These are phyloP conservation scores for Shiraia sp. DNA, from an alignment of 2,329 filamentous ascomycete species.

Conservation along the genomic window DNA sequence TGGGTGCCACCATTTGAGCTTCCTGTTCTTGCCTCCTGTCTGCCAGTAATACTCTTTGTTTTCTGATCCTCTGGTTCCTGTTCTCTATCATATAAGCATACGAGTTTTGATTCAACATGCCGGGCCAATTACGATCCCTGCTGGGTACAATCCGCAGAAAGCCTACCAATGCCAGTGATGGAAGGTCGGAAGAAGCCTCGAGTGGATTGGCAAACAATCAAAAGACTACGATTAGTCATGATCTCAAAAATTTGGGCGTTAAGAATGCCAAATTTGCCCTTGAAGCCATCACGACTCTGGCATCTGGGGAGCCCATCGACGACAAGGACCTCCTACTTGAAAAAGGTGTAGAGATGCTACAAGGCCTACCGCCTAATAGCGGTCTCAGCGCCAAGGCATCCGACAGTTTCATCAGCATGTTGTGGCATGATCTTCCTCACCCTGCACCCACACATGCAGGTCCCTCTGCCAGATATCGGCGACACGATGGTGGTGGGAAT, in stretches of 20 bases:
- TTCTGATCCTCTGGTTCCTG: neutral
- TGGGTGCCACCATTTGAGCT: too few species aligned
- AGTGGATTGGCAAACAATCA: slow-evolving; percentile 23
- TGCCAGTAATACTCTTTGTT: neutral
- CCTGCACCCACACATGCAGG: slow-evolving; percentile 54
- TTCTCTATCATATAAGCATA: slow-evolving; percentile 1
- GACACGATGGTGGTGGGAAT: slow-evolving; percentile 49
- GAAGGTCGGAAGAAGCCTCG: slow-evolving; percentile 42
- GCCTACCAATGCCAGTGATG: slow-evolving; percentile 54
- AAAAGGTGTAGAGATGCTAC: slow-evolving; percentile 57
- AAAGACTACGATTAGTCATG: slow-evolving; percentile 46
- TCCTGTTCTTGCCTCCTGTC: slow-evolving; percentile 1
- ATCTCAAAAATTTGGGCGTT: slow-evolving; percentile 60
- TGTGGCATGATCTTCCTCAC: slow-evolving; percentile 59
- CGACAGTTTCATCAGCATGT: slow-evolving; percentile 57
- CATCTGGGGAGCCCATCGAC: slow-evolving; percentile 67
- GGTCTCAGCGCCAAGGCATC: slow-evolving; percentile 54
- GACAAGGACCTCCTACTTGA: slow-evolving; percentile 56
- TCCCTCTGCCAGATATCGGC: slow-evolving; percentile 49
- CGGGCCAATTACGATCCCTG: slow-evolving; percentile 47
- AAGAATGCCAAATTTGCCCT: slow-evolving; percentile 46
- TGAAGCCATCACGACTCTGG: slow-evolving; percentile 66
- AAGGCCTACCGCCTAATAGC: slow-evolving; percentile 55
- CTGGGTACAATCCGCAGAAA: slow-evolving; percentile 53
- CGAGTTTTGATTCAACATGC: slow-evolving; percentile 31